These are phyloP conservation scores for Penicillium sp. DNA, from an alignment of 2,329 filamentous ascomycete genomes.

Conservation along the genomic window DNA sequence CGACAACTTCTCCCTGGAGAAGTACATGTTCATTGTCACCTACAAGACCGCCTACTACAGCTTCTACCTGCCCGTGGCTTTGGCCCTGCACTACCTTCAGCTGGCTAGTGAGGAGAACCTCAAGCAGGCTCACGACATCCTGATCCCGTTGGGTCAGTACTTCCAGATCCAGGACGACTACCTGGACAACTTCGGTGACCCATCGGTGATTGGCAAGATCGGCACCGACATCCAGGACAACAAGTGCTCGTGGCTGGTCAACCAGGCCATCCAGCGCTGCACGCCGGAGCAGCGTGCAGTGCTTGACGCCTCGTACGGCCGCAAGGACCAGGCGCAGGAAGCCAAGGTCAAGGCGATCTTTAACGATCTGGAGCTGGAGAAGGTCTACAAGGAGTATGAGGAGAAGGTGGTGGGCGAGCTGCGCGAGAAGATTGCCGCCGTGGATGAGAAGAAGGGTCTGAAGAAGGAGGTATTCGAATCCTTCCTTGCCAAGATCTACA, in stretches of 20 bases:
- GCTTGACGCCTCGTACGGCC: conserved; percentile 89
- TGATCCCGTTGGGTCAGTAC: conserved; percentile 97
- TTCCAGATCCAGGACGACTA: conserved; percentile 99
- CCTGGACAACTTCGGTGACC: conserved; percentile 94
- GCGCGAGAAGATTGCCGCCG: conserved; percentile 66
- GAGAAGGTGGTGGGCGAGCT: conserved; percentile 81
- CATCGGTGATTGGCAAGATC: conserved; percentile 93
- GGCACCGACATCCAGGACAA: conserved; percentile 99
- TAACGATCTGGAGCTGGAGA: conserved; percentile 77
- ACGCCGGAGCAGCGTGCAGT: conserved; percentile 82
- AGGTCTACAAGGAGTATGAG: conserved; percentile 84
- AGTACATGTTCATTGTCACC: conserved; percentile 94
- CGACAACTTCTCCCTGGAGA: conserved; percentile 90
- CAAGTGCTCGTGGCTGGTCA: conserved; percentile 98
- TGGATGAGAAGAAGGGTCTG: conserved; percentile 84
- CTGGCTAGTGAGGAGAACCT: conserved; percentile 85
- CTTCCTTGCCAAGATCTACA: conserved; percentile 97
- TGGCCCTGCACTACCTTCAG: conserved; percentile 81
- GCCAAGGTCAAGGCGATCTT: conserved; percentile 84
- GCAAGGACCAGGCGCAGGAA: conserved; percentile 81
- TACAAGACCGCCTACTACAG: conserved; percentile 99
- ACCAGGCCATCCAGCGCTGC: conserved; percentile 79
- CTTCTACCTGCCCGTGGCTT: conserved; percentile 94
- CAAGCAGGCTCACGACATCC: conserved; percentile 81
- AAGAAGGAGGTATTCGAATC: conserved; percentile 87